Conservation (phyloP, 345 rosid species). For the Balakata baccata region DNA sequence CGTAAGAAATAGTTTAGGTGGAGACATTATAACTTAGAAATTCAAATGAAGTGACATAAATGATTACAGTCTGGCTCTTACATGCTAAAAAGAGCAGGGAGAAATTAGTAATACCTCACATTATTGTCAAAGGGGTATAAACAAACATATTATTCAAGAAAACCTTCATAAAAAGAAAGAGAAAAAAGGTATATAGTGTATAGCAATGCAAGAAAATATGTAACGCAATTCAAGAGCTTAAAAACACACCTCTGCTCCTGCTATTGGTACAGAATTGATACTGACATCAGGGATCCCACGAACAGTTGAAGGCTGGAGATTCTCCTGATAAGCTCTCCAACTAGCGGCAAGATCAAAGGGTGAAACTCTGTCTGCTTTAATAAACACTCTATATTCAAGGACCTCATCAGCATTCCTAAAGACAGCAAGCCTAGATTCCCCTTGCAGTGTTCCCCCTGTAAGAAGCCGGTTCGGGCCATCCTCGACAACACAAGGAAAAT, state of each 20-base stretch:
- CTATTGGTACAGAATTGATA: conserved; percentile 58
- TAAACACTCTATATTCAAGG: conserved; percentile 69
- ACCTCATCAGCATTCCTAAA: conserved; percentile 69
- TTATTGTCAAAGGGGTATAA: neutral
- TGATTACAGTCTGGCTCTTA: neutral
- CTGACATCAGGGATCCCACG: conserved; percentile 97
- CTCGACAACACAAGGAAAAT: conserved; percentile 69
- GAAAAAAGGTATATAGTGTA: neutral
- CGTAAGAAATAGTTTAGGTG: neutral
- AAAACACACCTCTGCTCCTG: conserved; percentile 59
- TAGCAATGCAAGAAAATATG: neutral
- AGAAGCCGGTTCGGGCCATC: conserved; percentile 82
- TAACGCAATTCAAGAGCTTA: neutral
- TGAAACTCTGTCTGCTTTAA: conserved; percentile 87
- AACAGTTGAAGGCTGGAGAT: conserved; percentile 82
- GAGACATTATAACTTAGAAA: neutral
- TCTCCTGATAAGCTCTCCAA: conserved; percentile 96
- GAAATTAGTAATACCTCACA: neutral
- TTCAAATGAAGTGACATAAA: neutral
- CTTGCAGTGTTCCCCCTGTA: conserved; percentile 69
- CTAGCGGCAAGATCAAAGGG: conserved; percentile 99
- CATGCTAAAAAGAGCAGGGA: neutral
- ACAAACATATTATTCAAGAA: neutral
- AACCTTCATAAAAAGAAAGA: neutral
- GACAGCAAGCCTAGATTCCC: conserved; percentile 68